These are phyloP conservation scores for Aechmea fasciata DNA, from an alignment of 176 grass and related monocot species.

Conservation along the genomic window DNA sequence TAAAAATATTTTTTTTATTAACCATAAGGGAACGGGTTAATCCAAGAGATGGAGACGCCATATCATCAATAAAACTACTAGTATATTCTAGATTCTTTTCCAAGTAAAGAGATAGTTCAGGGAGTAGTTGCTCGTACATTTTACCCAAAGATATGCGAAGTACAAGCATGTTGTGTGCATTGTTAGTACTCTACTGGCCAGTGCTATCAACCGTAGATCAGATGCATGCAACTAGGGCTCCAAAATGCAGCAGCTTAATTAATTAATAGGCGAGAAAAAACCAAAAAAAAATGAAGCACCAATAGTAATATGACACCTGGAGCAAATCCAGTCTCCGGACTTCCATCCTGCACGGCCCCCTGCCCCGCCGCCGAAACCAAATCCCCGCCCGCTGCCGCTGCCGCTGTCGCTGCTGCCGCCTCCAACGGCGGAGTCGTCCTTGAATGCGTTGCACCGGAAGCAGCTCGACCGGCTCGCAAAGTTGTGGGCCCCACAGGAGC, in stretches of 20 bases:
- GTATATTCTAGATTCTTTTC: no score
- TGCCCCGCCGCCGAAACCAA: conserved; percentile 40
- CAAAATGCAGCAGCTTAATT: neutral
- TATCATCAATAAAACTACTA: no score
- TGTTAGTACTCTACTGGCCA: no score
- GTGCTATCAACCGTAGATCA: neutral
- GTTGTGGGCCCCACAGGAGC: conserved; percentile 80
- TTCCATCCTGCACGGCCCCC: conserved; percentile 71
- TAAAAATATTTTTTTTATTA: no score
- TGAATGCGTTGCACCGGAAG: conserved; percentile 82
- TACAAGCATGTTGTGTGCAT: no score
- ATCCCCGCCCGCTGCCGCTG: conserved; percentile 53
- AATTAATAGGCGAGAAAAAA: neutral
- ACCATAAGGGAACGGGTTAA: no score
- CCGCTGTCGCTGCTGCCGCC: conserved; percentile 31
- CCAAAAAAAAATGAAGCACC: neutral
- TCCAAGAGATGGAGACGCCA: no score
- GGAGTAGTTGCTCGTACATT: no score
- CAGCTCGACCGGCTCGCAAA: conserved; percentile 93
- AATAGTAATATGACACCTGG: conserved; percentile 38
- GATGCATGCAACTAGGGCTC: neutral
- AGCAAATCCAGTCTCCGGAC: conserved; percentile 95
- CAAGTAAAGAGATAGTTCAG: no score
- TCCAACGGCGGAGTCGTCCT: conserved; percentile 54
- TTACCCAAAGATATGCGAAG: no score